Conservation (phyloP, 2,329 filamentous ascomycete genomes). For the Dendryphion nanum region DNA sequence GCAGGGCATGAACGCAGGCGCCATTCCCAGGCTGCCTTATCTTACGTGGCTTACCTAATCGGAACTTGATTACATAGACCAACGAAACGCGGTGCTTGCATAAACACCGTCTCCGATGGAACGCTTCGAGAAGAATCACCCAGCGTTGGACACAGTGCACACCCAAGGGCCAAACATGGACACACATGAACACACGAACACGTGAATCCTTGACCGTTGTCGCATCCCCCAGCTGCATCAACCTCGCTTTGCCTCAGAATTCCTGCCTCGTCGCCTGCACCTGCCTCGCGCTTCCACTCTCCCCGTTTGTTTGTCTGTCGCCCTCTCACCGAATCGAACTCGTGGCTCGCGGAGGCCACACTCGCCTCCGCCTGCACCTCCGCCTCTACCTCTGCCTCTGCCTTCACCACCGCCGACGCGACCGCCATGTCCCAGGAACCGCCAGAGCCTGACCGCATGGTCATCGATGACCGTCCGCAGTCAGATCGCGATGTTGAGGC, state of each 20-base stretch:
- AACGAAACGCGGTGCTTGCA: no score
- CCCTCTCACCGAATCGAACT: no score
- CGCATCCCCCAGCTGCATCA: constrained; percentile 8
- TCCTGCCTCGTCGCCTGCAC: constrained; percentile 20
- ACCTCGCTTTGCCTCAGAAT: constrained; percentile 20
- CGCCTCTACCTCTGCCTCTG: no score
- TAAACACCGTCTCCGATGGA: constrained; percentile 17
- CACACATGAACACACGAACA: no score
- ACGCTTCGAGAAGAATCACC: constrained; percentile 26
- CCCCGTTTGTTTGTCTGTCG: no score
- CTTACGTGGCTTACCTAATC: no score
- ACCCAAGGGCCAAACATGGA: no score
- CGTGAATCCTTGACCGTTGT: constrained; percentile 2
- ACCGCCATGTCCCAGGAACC: constrained; percentile 13
- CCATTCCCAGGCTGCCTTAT: no score
- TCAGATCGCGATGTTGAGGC: constrained; percentile 13
- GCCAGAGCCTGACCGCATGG: constrained; percentile 12
- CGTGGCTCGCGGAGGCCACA: no score
- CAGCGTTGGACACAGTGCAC: no score
- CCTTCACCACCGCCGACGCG: constrained; percentile 5
- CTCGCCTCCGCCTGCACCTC: constrained; percentile 3
- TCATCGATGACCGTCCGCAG: constrained; percentile 11
- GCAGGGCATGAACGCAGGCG: no score
- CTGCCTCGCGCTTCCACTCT: constrained; percentile 16
- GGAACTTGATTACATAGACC: no score